Evolutionary conservation across 768 basidiomycete species (phyloP), one percentile per base, ranked within the genome.

Genomic region (Tylopilus balloui): DNA sequence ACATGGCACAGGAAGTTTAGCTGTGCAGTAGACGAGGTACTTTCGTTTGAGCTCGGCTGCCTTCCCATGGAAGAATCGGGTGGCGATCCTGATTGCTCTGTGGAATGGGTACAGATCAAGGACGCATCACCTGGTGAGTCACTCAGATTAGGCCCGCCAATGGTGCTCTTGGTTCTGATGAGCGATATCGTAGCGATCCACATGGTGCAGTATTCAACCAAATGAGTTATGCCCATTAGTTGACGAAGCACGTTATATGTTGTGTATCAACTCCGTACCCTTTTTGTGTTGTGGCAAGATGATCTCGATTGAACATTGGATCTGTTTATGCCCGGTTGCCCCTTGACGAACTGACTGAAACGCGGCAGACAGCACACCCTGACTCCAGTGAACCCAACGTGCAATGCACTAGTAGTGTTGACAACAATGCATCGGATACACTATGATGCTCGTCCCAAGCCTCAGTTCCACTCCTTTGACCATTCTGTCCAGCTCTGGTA

Each of bases 51-150:
- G 25, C 47, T 55, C 15, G 25, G 54, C 7, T 55, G 54, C 14
- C 43, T 51, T 37, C 44, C 54, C 3, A 14, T 4, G 40, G 44
- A 23, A 13, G 54, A 55, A 34, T 45, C 47, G 1, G 48, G 47
- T 4, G 53, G 38, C 3, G 53, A 55, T 42, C n/a, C 43, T 12
- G 23, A 20, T 3, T 55, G 54, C 28, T 20, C 25, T 1, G 44
- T 55, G 5, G 54, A 55, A 6, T 56, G 54, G 54, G 28, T 55
- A 12, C 54, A 55, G 12, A 55, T 56, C 29, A 56, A 55, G 47
- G 40, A 51, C 8, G 24, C 28, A 15, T 1, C 37, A 9, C 54
- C 54, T 27, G 54, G 53, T 55, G 39, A 55, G 54, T 11, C 28
- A 21, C 11, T 4, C 19, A 4, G 19, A n/a, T 12, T 6, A 34